These are phyloP conservation scores for Metrosideros polymorpha DNA, from an alignment of 441 rosid genomes.

Conservation along the genomic window DNA sequence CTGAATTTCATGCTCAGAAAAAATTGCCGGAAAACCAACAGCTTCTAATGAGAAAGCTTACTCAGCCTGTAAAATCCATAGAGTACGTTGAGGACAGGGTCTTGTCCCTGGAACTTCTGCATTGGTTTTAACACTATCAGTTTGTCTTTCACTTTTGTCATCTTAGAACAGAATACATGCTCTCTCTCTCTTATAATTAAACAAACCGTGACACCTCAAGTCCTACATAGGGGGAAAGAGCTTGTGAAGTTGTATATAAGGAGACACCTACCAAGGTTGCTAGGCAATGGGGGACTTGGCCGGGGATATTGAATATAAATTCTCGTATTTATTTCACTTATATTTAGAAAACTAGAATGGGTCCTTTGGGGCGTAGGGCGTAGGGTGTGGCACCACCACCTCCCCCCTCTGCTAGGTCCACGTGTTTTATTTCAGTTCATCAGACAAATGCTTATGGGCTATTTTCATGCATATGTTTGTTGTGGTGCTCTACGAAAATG, in stretches of 20 bases:
- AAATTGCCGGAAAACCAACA: conserved; percentile 85
- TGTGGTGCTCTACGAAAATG: not conserved
- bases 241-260: not conserved
- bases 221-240: not conserved
- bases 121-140: not conserved
- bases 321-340: not conserved
- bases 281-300: not conserved
- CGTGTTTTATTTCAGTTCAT: not conserved
- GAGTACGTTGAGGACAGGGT: conserved; percentile 32
- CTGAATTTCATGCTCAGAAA: conserved; percentile 95
- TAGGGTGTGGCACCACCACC: not conserved
- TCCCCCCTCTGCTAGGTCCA: not conserved
- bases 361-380: not conserved
- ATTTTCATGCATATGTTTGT: not conserved
- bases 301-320: not conserved
- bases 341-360: not conserved
- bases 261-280: not conserved
- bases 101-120: not conserved
- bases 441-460: not conserved
- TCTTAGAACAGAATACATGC: not conserved
- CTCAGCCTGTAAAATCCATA: conserved; percentile 57
- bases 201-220: not conserved
- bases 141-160: not conserved
- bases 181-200: not conserved
- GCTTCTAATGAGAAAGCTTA: conserved; percentile 70